Percentiles rank a stretch among this genome's conserved stretches.
Conservation (phyloP, 495 filamentous ascomycete genomes). For the Penicillium malachiteum region DNA sequence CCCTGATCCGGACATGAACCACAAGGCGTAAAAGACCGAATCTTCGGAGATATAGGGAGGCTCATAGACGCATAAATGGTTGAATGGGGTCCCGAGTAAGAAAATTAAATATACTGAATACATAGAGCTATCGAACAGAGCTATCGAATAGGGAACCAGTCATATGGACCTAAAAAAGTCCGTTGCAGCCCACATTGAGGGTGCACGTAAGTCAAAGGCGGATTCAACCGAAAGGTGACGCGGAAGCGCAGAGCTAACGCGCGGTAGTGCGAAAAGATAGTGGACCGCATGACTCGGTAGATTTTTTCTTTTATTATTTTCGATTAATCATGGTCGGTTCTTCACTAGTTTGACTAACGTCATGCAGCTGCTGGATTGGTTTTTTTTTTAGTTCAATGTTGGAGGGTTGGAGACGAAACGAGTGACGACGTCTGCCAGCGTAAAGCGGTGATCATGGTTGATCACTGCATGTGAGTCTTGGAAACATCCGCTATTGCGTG, state of each 20-base stretch:
- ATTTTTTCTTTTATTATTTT: neutral
- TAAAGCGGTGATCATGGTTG: neutral
- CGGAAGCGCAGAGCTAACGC: conserved; percentile 19
- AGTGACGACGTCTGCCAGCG: too few relatives aligned
- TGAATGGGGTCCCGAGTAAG: too few relatives aligned
- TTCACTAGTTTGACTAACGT: neutral
- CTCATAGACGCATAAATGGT: too few relatives aligned
- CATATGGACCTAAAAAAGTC: neutral
- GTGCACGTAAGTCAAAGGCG: conserved; percentile 10
- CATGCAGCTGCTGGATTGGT: neutral
- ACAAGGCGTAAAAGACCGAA: too few relatives aligned
- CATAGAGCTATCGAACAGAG: neutral
- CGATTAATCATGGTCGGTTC: neutral
- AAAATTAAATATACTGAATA: neutral
- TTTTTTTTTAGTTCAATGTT: neutral
- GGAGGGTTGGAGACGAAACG: neutral
- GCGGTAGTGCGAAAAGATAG: conserved; percentile 11
- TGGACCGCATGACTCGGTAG: conserved; percentile 6
- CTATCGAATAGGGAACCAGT: neutral
- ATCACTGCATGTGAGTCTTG: neutral
- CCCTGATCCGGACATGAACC: too few relatives aligned
- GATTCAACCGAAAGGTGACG: conserved; percentile 11
- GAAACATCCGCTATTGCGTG: neutral
- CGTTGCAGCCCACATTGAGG: conserved; percentile 2
- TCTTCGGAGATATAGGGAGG: too few relatives aligned